Conservation (phyloP, 1,284 basidiomycete species). For the Cutaneotrichosporon sp. region DNA sequence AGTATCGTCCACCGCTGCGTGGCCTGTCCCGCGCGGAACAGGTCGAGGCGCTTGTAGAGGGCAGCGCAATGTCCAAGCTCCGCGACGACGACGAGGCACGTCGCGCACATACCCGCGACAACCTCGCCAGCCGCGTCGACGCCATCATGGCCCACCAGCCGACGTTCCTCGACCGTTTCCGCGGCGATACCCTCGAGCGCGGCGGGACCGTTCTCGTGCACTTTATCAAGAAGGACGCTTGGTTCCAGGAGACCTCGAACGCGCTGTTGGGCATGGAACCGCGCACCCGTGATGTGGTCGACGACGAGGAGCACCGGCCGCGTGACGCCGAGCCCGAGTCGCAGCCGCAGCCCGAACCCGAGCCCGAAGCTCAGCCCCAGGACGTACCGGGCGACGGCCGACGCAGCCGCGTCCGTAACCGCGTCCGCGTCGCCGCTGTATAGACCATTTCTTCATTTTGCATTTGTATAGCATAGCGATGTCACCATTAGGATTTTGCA, state of each 20-base stretch:
- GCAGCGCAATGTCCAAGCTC: conserved; percentile 39
- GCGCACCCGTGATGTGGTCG: no score
- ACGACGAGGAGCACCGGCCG: no score
- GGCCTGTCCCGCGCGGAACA: conserved; percentile 64
- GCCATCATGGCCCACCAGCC: conserved; percentile 29
- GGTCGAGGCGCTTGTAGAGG: conserved; percentile 90
- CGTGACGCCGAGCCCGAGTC: no score
- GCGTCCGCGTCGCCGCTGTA: no score
- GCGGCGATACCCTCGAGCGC: conserved; percentile 52
- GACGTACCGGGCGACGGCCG: no score
- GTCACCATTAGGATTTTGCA: background rate
- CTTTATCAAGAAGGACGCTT: conserved; percentile 93
- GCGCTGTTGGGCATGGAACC: conserved; percentile 63
- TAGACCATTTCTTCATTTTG: no score
- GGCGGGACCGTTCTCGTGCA: conserved; percentile 95
- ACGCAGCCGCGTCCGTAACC: no score
- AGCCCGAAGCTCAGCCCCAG: no score
- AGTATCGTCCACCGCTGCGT: conserved; percentile 67
- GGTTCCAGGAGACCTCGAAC: conserved; percentile 89
- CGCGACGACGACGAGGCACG: conserved; percentile 20
- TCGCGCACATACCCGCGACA: background rate
- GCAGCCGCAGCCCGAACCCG: no score
- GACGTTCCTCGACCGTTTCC: conserved; percentile 57
- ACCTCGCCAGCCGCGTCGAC: conserved; percentile 51
- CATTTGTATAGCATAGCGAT: background rate